Percentiles rank a stretch among this genome's conserved stretches.
Evolutionary conservation across 192 early-diverging fungal genomes (phyloP).

Genomic region (Coemansia sp.): DNA sequence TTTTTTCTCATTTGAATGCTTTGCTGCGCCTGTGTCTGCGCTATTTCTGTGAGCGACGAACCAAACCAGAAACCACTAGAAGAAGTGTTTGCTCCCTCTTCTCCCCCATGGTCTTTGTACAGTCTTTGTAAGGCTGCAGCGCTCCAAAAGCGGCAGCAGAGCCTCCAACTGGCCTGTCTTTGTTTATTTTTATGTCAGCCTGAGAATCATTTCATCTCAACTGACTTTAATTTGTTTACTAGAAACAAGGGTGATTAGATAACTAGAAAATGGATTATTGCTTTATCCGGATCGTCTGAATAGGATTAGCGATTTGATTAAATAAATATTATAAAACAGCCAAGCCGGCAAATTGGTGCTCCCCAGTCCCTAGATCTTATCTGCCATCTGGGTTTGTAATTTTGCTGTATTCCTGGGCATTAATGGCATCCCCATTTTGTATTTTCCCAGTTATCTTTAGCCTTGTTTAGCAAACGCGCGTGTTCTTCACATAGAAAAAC

Average conservation of each 20-base stretch:
- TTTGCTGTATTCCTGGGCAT: not conserved
- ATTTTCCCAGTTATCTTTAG: not conserved
- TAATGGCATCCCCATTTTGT: not conserved
- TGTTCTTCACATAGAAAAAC: too few relatives aligned
- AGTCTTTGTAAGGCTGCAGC: slow-evolving; percentile 2
- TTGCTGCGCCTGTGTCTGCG: not conserved
- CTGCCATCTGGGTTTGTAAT: not conserved
- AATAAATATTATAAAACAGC: not conserved
- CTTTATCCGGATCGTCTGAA: too few relatives aligned
- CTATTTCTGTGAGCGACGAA: not conserved
- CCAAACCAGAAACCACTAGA: slow-evolving; percentile 6
- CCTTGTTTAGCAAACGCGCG: too few relatives aligned
- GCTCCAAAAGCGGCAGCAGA: not conserved
- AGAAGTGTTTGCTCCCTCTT: not conserved
- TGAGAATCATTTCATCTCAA: too few relatives aligned
- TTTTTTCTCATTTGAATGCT: not conserved
- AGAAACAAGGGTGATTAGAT: too few relatives aligned
- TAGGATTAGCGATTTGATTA: not conserved
- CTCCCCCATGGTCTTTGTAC: not conserved
- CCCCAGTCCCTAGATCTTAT: not conserved
- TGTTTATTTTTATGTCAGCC: not conserved
- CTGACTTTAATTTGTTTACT: too few relatives aligned
- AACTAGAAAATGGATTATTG: too few relatives aligned
- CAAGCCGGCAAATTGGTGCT: slow-evolving; percentile 6
- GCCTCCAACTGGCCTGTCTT: not conserved